Conservation (phyloP, 495 filamentous ascomycete species). For the Ramalina intermedia region DNA sequence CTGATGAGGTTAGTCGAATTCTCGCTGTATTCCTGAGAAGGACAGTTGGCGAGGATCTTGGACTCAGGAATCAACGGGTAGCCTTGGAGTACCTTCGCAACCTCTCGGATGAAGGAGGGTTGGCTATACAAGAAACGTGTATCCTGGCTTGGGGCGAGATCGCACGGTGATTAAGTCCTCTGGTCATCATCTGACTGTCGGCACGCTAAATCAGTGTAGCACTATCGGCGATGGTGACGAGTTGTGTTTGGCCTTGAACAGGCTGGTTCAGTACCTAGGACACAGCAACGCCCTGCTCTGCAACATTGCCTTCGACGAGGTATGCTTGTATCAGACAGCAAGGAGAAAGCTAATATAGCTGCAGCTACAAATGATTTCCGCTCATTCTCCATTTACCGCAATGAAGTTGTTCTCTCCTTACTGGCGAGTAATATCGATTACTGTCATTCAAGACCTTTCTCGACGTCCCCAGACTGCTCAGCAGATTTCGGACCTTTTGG, state of each 20-base stretch:
- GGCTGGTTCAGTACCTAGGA: slow-evolving; percentile 74
- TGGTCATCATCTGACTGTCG: neutral
- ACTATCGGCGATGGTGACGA: slow-evolving; percentile 58
- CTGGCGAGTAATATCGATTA: slow-evolving; percentile 68
- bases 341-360: slow-evolving; percentile 1
- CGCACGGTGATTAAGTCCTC: slow-evolving; percentile 37
- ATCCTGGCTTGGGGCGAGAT: slow-evolving; percentile 74
- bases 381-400: slow-evolving; percentile 40
- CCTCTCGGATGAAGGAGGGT: slow-evolving; percentile 49
- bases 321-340: slow-evolving; percentile 21
- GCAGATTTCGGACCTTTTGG: slow-evolving; percentile 63
- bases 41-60: slow-evolving; percentile 27
- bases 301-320: slow-evolving; percentile 68
- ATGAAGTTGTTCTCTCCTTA: slow-evolving; percentile 65
- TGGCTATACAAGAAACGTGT: slow-evolving; percentile 62
- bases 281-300: slow-evolving; percentile 67
- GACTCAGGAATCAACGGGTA: slow-evolving; percentile 49
- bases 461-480: slow-evolving; percentile 69
- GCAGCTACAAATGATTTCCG: slow-evolving; percentile 51
- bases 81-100: slow-evolving; percentile 54
- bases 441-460: slow-evolving; percentile 65
- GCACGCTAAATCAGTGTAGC: slow-evolving; percentile 4
- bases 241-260: slow-evolving; percentile 69
- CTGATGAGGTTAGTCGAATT: slow-evolving; percentile 39
- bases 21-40: slow-evolving; percentile 50